Percentiles rank a stretch among this genome's conserved stretches.
Evolutionary conservation across 169 alveolate species (phyloP).

Genomic region (Plasmodium relictum): DNA sequence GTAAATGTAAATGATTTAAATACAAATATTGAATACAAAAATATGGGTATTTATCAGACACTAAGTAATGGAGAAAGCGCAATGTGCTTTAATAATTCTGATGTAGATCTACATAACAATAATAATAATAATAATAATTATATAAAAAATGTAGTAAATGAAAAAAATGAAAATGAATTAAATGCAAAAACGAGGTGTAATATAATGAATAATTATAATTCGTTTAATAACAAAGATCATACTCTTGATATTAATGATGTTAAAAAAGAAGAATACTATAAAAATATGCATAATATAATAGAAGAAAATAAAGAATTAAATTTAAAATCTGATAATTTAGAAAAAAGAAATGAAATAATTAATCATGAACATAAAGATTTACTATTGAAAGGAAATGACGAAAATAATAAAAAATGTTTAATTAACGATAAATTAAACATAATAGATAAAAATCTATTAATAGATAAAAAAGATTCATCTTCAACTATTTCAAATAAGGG

Average conservation of each 20-base stretch:
- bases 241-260: background rate
- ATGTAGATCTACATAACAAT: background rate
- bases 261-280: background rate
- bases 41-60: background rate
- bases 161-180: background rate
- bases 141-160: background rate
- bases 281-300: background rate
- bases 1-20: background rate
- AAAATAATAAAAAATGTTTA: background rate
- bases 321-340: background rate
- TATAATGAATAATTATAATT: background rate
- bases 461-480: background rate
- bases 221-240: background rate
- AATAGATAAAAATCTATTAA: no score
- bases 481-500: background rate
- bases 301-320: background rate
- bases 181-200: background rate
- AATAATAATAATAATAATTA: background rate
- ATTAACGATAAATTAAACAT: background rate
- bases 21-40: background rate
- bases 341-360: background rate
- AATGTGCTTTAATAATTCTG: background rate
- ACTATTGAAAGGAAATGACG: background rate
- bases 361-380: background rate
- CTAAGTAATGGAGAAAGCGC: background rate